These are phyloP conservation scores for Pachysandra terminalis DNA, from an alignment of 164 flowering plant genomes.

Conservation along the genomic window DNA sequence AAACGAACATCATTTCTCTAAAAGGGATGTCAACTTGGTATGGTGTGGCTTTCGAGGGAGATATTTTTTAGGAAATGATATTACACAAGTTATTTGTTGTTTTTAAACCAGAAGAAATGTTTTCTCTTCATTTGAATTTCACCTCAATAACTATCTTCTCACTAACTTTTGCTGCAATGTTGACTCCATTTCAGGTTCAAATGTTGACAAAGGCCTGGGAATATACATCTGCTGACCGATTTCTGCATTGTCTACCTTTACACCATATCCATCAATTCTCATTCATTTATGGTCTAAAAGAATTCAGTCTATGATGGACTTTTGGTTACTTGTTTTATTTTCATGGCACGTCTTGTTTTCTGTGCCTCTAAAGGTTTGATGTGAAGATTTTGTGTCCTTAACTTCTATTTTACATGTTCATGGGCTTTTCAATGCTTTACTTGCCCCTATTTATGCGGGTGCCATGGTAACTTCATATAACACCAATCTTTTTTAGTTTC, in stretches of 20 bases:
- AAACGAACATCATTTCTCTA: too few species aligned
- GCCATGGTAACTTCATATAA: slow-evolving; percentile 50
- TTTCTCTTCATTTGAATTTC: slow-evolving; percentile 4
- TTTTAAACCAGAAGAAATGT: background rate
- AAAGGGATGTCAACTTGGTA: too few species aligned
- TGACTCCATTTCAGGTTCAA: slow-evolving; percentile 62
- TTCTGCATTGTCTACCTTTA: slow-evolving; percentile 88
- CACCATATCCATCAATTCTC: slow-evolving; percentile 87
- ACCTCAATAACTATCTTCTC: background rate
- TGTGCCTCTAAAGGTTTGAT: background rate
- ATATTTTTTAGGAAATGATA: too few species aligned
- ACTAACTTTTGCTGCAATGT: slow-evolving; percentile 4
- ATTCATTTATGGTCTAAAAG: slow-evolving; percentile 1
- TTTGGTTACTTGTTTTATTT: slow-evolving; percentile 3
- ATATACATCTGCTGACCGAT: slow-evolving; percentile 74
- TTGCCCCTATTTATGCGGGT: slow-evolving; percentile 98
- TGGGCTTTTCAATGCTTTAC: slow-evolving; percentile 93
- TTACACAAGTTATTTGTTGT: background rate
- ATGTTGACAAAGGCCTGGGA: slow-evolving; percentile 90
- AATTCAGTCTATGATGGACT: background rate
- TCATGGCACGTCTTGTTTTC: background rate
- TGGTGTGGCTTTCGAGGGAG: too few species aligned
- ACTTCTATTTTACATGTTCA: slow-evolving; percentile 76
- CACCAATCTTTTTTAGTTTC: slow-evolving; percentile 6
- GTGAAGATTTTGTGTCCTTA: slow-evolving; percentile 45